Conservation (phyloP, 129 eudicot genomes). For the Flaveria sonorensis region DNA sequence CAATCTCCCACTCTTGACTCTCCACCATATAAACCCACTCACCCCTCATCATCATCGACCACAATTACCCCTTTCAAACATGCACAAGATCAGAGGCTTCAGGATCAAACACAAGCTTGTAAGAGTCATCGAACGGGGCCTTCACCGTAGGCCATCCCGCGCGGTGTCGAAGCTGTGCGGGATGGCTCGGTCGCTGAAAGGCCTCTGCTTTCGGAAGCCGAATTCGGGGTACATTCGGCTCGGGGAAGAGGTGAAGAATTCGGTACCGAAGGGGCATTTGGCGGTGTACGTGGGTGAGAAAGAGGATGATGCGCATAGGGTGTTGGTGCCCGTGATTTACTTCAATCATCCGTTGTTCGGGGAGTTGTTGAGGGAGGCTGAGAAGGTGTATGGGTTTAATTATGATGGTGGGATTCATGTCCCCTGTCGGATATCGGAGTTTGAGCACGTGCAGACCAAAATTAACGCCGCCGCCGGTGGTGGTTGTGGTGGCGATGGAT, state of each 20-base stretch:
- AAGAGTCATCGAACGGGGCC: too few relatives aligned
- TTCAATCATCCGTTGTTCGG: conserved; percentile 77
- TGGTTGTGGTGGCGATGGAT: conserved; percentile 36
- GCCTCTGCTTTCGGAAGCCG: conserved; percentile 28
- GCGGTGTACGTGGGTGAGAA: conserved; percentile 73
- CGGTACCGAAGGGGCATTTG: conserved; percentile 73
- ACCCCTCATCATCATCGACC: neutral
- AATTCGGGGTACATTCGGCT: conserved; percentile 44
- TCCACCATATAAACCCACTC: too few relatives aligned
- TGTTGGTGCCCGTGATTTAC: conserved; percentile 69
- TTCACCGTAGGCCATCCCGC: neutral
- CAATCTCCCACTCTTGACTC: neutral
- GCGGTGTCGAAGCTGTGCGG: conserved; percentile 48
- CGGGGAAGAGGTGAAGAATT: conserved; percentile 37
- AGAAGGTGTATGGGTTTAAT: conserved; percentile 66
- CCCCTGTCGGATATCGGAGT: conserved; percentile 70
- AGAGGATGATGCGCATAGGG: conserved; percentile 54
- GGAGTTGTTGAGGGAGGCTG: conserved; percentile 68
- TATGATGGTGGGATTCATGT: conserved; percentile 79
- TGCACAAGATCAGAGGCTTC: conserved; percentile 8
- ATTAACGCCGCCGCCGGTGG: conserved; percentile 44
- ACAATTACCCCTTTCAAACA: too few relatives aligned
- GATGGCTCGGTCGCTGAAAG: conserved; percentile 35
- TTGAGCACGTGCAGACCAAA: conserved; percentile 57
- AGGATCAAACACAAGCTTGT: neutral